Conservation (phyloP, 352 stramenopile genomes). For the Globisporangium carolinianum region DNA sequence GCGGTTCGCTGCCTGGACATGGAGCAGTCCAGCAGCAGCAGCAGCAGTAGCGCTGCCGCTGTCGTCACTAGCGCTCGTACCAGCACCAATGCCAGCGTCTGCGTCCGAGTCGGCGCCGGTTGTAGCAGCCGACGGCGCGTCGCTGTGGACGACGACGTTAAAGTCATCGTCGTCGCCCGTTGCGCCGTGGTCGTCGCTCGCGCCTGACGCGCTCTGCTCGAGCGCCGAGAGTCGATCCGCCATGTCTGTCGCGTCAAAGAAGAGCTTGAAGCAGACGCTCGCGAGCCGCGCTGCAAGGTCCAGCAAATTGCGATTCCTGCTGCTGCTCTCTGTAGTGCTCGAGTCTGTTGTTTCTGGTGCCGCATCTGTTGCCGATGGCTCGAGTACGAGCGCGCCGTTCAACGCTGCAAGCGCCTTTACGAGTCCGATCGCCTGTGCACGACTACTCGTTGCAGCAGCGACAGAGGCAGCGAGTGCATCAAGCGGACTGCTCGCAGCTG, state of each 20-base stretch:
- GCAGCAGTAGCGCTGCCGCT: neutral
- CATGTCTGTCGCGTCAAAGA: constrained; percentile 66
- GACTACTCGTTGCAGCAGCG: neutral
- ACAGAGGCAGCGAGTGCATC: neutral
- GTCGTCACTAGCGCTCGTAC: neutral
- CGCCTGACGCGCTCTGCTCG: constrained; percentile 6
- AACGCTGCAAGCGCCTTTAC: constrained; percentile 23
- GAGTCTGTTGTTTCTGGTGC: neutral
- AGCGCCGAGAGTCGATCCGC: constrained; percentile 39
- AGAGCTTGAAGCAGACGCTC: constrained; percentile 40
- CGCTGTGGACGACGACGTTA: constrained; percentile 9
- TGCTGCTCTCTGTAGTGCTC: neutral
- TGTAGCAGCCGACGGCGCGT: neutral
- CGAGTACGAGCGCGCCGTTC: constrained; percentile 13
- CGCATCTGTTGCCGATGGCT: neutral
- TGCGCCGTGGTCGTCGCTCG: neutral
- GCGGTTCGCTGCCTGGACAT: constrained; percentile 25
- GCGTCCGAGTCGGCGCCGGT: constrained; percentile 3
- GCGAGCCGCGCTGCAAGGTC: constrained; percentile 26
- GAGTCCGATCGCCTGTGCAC: neutral
- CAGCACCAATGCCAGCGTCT: neutral
- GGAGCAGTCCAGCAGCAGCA: too few species aligned
- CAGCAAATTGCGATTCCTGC: constrained; percentile 13
- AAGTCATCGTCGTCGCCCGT: constrained; percentile 5
- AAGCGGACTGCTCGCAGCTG: constrained; percentile 1